phyloP scores from a whole-genome alignment of 495 filamentous ascomycete species.

The Oleoguttula mirabilis region DNA sequence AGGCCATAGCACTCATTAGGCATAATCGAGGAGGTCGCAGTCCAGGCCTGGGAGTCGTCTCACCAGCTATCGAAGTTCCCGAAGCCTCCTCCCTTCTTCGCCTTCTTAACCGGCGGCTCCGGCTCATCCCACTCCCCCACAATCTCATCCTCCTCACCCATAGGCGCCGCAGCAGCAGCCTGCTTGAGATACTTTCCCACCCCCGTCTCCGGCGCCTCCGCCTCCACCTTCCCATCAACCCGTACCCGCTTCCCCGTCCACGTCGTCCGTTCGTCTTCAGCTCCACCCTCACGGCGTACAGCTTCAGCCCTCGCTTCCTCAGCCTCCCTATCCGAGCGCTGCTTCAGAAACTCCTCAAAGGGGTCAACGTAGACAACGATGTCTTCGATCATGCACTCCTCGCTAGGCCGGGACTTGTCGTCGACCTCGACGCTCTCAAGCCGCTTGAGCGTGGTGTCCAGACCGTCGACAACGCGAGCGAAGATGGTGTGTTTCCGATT shows the following conservation, averaged over 20 bases:
- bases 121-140: conserved; percentile 45
- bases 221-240: conserved; percentile 37
- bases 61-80: conserved; percentile 86
- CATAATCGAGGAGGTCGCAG: no score
- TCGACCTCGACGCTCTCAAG: conserved; percentile 63
- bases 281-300: conserved; percentile 36
- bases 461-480: conserved; percentile 65
- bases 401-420: conserved; percentile 55
- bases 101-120: conserved; percentile 65
- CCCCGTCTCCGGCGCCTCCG: conserved; percentile 35
- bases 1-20: no score
- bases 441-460: conserved; percentile 51
- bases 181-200: conserved; percentile 77
- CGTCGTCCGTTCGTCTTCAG: conserved; percentile 72
- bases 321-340: conserved; percentile 39
- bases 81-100: conserved; percentile 65
- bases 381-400: conserved; percentile 68
- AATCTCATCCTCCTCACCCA: conserved; percentile 40
- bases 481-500: conserved; percentile 97
- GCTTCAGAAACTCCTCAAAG: conserved; percentile 79
- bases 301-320: conserved; percentile 30
- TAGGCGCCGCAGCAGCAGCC: conserved; percentile 31
- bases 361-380: conserved; percentile 85
- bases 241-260: conserved; percentile 70
- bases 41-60: no score